These are phyloP conservation scores for Pseudoneurospora amorphoporcata DNA, from an alignment of 495 filamentous ascomycete species.

Conservation along the genomic window DNA sequence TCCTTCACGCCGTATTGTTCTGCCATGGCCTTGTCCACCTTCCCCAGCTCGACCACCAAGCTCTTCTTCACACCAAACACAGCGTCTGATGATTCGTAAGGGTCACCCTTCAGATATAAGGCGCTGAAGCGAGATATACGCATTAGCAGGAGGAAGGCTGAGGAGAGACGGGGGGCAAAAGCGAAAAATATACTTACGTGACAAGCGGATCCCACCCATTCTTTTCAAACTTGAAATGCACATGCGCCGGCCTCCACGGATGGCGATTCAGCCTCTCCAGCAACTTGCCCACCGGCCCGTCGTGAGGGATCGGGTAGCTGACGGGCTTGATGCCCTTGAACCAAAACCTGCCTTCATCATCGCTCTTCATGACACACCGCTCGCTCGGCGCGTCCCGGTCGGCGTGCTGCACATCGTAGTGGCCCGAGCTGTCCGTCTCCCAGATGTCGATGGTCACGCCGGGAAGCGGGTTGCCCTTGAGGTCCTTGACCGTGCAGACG, in stretches of 20 bases:
- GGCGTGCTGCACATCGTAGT: constrained; percentile 83
- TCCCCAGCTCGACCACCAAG: constrained; percentile 61
- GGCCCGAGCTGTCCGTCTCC: constrained; percentile 81
- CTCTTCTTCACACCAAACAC: constrained; percentile 91
- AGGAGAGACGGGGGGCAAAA: not conserved
- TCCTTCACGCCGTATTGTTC: constrained; percentile 59
- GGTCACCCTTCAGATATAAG: constrained; percentile 73
- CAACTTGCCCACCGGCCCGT: constrained; percentile 80
- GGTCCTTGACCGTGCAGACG: constrained; percentile 65
- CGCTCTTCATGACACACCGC: constrained; percentile 64
- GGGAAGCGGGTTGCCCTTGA: constrained; percentile 51
- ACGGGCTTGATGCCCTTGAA: constrained; percentile 83
- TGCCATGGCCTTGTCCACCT: constrained; percentile 47
- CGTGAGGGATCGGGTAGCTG: constrained; percentile 79
- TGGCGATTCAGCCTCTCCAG: constrained; percentile 62
- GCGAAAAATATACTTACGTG: constrained; percentile 49
- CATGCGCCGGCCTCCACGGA: constrained; percentile 74
- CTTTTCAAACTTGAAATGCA: constrained; percentile 95
- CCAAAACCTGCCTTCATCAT: constrained; percentile 68
- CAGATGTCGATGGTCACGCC: constrained; percentile 81
- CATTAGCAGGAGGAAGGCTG: not conserved
- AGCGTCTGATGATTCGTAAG: constrained; percentile 83
- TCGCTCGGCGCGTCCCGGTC: constrained; percentile 65
- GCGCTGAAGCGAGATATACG: constrained; percentile 35
- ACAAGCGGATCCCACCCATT: constrained; percentile 71